Percentiles rank a stretch among this genome's conserved stretches.
These are phyloP conservation scores for Coix lacrymajobi DNA, from an alignment of 176 grass and related monocot species.

Conservation along the genomic window DNA sequence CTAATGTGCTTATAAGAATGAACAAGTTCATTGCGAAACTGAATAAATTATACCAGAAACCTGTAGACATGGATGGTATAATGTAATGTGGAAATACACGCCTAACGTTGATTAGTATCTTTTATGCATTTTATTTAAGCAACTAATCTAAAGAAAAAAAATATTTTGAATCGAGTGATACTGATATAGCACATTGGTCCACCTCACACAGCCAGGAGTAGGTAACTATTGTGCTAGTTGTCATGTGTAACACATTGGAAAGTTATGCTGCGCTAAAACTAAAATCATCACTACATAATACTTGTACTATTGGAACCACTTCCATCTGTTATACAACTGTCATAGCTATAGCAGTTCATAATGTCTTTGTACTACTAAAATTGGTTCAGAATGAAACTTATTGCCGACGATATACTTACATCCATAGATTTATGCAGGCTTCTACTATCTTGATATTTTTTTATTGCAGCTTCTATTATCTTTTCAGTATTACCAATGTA, in stretches of 20 bases:
- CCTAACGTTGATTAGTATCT: not conserved
- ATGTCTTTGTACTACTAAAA: not conserved
- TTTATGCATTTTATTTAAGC: not conserved
- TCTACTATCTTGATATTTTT: not conserved
- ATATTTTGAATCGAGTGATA: not conserved
- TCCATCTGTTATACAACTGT: not conserved
- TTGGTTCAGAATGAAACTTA: not conserved
- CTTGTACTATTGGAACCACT: not conserved
- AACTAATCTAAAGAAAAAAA: conserved; percentile 1
- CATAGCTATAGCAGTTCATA: not conserved
- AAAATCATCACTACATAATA: not conserved
- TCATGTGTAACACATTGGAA: not conserved
- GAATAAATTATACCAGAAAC: not conserved
- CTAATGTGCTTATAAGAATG: not conserved
- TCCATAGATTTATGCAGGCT: not conserved
- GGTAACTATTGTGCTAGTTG: not conserved
- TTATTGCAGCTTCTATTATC: not conserved
- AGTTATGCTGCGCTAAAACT: not conserved
- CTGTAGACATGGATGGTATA: conserved; percentile 6
- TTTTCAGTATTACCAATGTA: conserved; percentile 24
- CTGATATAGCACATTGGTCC: not conserved
- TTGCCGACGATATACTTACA: not conserved
- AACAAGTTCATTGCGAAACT: not conserved
- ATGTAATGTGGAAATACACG: not conserved
- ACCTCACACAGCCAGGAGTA: not conserved